phyloP scores from a whole-genome alignment of 2,329 filamentous ascomycete species.

The Cladophialophora immunda region DNA sequence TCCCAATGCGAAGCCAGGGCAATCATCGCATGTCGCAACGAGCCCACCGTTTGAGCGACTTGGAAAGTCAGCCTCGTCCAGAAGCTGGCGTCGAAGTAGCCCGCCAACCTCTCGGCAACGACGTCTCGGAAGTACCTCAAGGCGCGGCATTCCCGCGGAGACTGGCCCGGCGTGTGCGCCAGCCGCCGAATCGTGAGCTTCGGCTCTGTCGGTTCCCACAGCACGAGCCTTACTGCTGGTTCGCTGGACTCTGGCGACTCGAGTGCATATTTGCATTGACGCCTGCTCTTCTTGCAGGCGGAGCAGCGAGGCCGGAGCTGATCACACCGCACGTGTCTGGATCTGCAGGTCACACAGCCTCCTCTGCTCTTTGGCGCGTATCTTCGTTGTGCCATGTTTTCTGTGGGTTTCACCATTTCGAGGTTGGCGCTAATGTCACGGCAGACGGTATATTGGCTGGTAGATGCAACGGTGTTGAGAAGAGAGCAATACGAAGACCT shows the following conservation, averaged over 20 bases:
- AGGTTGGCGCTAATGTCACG: neutral
- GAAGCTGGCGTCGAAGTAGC: constrained; percentile 12
- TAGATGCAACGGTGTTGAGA: neutral
- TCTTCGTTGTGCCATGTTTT: neutral
- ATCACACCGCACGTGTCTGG: constrained; percentile 18
- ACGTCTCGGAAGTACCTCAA: constrained; percentile 17
- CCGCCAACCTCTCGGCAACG: constrained; percentile 8
- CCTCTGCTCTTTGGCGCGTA: constrained; percentile 13
- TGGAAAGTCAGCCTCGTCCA: constrained; percentile 7
- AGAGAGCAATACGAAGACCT: neutral
- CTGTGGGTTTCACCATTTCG: neutral
- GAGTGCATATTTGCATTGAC: constrained; percentile 11
- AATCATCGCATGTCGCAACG: constrained; percentile 9
- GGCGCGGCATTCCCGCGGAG: constrained; percentile 2
- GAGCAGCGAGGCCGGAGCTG: constrained; percentile 13
- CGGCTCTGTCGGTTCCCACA: constrained; percentile 7
- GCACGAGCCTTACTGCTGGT: neutral
- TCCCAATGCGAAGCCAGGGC: constrained; percentile 20
- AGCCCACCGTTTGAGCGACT: neutral
- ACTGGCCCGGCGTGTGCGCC: constrained; percentile 4
- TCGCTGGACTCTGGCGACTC: neutral
- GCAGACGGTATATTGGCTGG: neutral
- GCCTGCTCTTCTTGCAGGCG: constrained; percentile 4
- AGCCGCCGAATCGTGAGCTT: neutral
- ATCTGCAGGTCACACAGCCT: constrained; percentile 11